These are phyloP conservation scores for Backusella australiensis DNA, from an alignment of 192 early-diverging fungal genomes.

Conservation along the genomic window DNA sequence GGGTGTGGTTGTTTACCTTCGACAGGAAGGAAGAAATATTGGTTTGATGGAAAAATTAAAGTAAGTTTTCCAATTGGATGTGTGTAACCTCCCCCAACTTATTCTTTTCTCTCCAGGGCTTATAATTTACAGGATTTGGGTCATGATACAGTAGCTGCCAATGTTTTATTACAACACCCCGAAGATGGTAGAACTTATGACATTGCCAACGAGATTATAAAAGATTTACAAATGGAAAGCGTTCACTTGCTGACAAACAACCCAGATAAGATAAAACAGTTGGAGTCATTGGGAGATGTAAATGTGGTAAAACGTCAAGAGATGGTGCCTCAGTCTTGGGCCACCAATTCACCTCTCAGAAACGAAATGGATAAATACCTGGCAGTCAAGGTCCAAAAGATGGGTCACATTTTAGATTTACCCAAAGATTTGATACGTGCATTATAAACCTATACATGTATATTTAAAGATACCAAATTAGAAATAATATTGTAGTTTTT, in stretches of 20 bases:
- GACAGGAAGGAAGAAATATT: slow-evolving; percentile 96
- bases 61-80: slow-evolving; percentile 38
- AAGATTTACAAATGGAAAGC: slow-evolving; percentile 65
- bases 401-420: slow-evolving; percentile 87
- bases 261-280: slow-evolving; percentile 86
- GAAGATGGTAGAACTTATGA: slow-evolving; percentile 90
- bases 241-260: slow-evolving; percentile 94
- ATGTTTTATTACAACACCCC: slow-evolving; percentile 85
- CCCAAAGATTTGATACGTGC: slow-evolving; percentile 30
- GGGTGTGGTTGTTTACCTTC: slow-evolving; percentile 92
- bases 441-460: not conserved
- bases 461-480: slow-evolving; percentile 3
- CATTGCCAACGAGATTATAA: slow-evolving; percentile 83
- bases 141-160: slow-evolving; percentile 92
- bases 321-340: slow-evolving; percentile 90
- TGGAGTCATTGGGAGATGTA: slow-evolving; percentile 66
- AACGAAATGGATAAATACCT: slow-evolving; percentile 82
- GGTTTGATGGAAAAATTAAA: slow-evolving; percentile 90
- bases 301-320: slow-evolving; percentile 79
- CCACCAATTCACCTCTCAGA: slow-evolving; percentile 16
- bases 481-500: not conserved
- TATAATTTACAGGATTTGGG: slow-evolving; percentile 98
- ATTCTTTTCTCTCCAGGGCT: slow-evolving; percentile 53
- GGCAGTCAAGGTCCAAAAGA: slow-evolving; percentile 84
- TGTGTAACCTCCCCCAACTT: not conserved